A percentile compares a stretch with the other conserved stretches of the same genome.
Conservation (phyloP, 1,139 yeast genomes). For the Hyphopichia khmerensis region DNA sequence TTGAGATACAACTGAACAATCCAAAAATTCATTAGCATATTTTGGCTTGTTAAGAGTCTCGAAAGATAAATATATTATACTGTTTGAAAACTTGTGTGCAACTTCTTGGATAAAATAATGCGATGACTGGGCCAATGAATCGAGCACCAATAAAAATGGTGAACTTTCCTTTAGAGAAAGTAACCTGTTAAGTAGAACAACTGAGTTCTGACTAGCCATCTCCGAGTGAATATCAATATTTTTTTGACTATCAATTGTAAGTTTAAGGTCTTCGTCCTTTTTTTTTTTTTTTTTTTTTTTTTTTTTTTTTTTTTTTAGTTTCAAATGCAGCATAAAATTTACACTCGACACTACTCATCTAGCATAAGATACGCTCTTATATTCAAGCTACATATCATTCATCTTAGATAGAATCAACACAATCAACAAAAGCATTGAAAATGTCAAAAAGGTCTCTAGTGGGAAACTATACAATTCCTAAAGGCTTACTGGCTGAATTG, state of each 20-base stretch:
- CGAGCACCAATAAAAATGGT: slow-evolving; percentile 69
- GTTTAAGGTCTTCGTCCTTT: neutral
- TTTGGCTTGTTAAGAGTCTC: slow-evolving; percentile 57
- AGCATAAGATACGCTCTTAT: neutral
- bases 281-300: neutral
- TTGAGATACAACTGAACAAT: slow-evolving; percentile 32
- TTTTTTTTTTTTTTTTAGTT: neutral
- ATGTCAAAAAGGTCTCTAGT: slow-evolving; percentile 18
- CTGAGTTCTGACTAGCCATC: slow-evolving; percentile 52
- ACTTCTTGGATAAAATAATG: slow-evolving; percentile 57
- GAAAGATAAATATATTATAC: slow-evolving; percentile 55
- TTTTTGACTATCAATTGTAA: too few relatives aligned
- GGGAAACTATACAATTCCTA: slow-evolving; percentile 35
- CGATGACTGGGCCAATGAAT: slow-evolving; percentile 70
- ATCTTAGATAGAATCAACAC: too few relatives aligned
- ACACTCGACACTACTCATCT: slow-evolving; percentile 14
- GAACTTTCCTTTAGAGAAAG: slow-evolving; percentile 68
- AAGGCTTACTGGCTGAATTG: slow-evolving; percentile 23
- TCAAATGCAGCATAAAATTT: neutral
- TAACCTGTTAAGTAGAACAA: slow-evolving; percentile 60
- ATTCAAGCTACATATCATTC: neutral
- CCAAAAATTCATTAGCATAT: slow-evolving; percentile 50
- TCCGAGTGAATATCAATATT: neutral
- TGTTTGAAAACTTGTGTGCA: slow-evolving; percentile 32
- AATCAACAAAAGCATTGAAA: neutral